These are phyloP conservation scores for Artemisia annua DNA, from an alignment of 129 eudicot species.

Conservation along the genomic window DNA sequence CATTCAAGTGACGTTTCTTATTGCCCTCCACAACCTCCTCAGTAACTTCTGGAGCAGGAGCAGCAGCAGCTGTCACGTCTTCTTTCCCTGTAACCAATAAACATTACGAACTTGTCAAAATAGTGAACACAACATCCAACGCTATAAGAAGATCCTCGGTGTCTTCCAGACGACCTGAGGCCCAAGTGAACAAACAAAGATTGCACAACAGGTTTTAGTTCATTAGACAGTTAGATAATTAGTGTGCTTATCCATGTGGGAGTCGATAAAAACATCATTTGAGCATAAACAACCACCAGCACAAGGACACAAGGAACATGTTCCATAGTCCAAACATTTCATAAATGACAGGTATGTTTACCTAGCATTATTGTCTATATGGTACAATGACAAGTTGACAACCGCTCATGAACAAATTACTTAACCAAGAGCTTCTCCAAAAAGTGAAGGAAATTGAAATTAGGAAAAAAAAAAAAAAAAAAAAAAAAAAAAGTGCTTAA, in stretches of 20 bases:
- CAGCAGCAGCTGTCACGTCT: constrained; percentile 38
- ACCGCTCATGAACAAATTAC: neutral
- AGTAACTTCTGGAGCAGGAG: constrained; percentile 35
- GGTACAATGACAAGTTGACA: neutral
- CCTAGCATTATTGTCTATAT: neutral
- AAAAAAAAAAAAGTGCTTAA: neutral
- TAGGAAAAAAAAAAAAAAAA: neutral
- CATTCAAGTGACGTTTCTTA: constrained; percentile 85
- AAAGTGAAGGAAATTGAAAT: neutral
- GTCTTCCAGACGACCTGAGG: neutral
- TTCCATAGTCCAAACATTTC: neutral
- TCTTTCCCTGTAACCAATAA: constrained; percentile 39
- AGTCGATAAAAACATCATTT: neutral
- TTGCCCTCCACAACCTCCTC: constrained; percentile 49
- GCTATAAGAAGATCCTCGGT: neutral
- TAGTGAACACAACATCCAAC: neutral
- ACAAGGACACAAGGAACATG: neutral
- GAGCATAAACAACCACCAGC: neutral
- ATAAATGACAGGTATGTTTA: neutral
- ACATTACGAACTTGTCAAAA: constrained; percentile 4
- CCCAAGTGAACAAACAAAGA: neutral
- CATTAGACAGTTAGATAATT: constrained; percentile 19
- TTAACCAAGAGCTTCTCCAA: neutral
- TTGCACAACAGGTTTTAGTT: constrained; percentile 27
- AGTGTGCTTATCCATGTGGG: constrained; percentile 8